A percentile compares a stretch with the other conserved stretches of the same genome.
Evolutionary conservation across 768 basidiomycete species (phyloP).

Genomic region (Leccinum variicolor): DNA sequence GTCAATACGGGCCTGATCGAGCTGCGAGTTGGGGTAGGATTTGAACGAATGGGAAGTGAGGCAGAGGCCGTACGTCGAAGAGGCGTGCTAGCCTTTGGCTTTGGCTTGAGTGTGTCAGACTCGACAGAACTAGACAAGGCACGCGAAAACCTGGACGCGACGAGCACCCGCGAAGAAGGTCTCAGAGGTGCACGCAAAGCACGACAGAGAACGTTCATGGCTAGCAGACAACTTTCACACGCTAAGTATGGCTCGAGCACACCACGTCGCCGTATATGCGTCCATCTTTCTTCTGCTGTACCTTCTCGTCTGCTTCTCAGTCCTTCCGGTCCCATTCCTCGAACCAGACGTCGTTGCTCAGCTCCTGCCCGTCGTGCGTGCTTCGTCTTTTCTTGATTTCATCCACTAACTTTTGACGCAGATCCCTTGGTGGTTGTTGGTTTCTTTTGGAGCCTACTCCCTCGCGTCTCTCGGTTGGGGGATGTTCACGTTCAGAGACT

Average conservation of each 20-base stretch:
- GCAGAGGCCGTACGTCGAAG: conserved; percentile 81
- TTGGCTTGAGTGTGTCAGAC: conserved; percentile 43
- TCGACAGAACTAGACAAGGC: conserved; percentile 11
- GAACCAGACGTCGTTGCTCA: background rate
- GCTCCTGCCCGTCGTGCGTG: conserved; percentile 18
- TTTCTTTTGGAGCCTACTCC: conserved; percentile 76
- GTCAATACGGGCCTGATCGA: conserved; percentile 77
- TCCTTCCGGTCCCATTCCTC: conserved; percentile 16
- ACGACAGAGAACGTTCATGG: conserved; percentile 20
- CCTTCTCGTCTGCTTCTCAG: conserved; percentile 36
- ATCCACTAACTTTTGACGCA: conserved; percentile 21
- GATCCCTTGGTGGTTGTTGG: conserved; percentile 83
- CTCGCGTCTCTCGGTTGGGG: conserved; percentile 77
- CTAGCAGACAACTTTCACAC: background rate
- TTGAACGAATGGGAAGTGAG: conserved; percentile 81
- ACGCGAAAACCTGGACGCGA: conserved; percentile 3
- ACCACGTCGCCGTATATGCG: conserved; percentile 47
- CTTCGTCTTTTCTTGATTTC: conserved; percentile 50
- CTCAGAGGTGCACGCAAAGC: conserved; percentile 1
- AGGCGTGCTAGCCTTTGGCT: conserved; percentile 80
- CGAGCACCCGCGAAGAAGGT: background rate
- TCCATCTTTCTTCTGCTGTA: conserved; percentile 47
- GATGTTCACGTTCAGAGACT: conserved; percentile 68
- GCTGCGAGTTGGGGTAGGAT: conserved; percentile 81
- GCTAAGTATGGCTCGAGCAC: conserved; percentile 56